Conservation (phyloP, 2,329 filamentous ascomycete species). For the Colletotrichum paranaense region DNA sequence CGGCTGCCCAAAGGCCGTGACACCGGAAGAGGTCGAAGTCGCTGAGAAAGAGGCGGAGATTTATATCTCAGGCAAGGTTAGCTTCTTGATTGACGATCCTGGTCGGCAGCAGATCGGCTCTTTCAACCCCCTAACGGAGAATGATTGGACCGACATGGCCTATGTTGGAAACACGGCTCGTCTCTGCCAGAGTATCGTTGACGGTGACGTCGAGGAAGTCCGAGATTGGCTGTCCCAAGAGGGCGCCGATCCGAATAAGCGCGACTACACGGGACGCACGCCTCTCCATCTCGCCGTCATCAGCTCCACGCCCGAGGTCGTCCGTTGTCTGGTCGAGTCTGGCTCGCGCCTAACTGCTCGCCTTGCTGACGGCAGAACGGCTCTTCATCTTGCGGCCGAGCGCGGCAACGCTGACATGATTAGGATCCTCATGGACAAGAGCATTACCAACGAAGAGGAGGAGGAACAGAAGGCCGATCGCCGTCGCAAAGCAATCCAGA, state of each 20-base stretch:
- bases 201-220: slow-evolving; percentile 77
- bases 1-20: slow-evolving; percentile 76
- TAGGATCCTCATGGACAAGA: slow-evolving; percentile 78
- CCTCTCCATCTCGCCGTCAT: slow-evolving; percentile 82
- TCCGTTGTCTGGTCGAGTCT: slow-evolving; percentile 76
- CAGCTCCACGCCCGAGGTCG: slow-evolving; percentile 75
- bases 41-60: slow-evolving; percentile 79
- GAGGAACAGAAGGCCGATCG: slow-evolving; percentile 69
- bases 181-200: slow-evolving; percentile 84
- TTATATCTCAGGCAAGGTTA: slow-evolving; percentile 79
- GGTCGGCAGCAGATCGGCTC: slow-evolving; percentile 78
- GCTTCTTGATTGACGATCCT: slow-evolving; percentile 84
- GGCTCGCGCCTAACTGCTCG: slow-evolving; percentile 80
- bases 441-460: slow-evolving; percentile 77
- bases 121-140: slow-evolving; percentile 84
- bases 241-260: slow-evolving; percentile 75
- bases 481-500: slow-evolving; percentile 52
- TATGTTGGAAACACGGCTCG: slow-evolving; percentile 83
- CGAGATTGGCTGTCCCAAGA: slow-evolving; percentile 76
- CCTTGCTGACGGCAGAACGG: slow-evolving; percentile 82
- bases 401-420: slow-evolving; percentile 77
- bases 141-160: slow-evolving; percentile 93
- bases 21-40: slow-evolving; percentile 77
- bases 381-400: slow-evolving; percentile 83
- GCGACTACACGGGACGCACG: slow-evolving; percentile 83